phyloP scores from a whole-genome alignment of 495 filamentous ascomycete genomes.

The Bathelium albidoporum region DNA sequence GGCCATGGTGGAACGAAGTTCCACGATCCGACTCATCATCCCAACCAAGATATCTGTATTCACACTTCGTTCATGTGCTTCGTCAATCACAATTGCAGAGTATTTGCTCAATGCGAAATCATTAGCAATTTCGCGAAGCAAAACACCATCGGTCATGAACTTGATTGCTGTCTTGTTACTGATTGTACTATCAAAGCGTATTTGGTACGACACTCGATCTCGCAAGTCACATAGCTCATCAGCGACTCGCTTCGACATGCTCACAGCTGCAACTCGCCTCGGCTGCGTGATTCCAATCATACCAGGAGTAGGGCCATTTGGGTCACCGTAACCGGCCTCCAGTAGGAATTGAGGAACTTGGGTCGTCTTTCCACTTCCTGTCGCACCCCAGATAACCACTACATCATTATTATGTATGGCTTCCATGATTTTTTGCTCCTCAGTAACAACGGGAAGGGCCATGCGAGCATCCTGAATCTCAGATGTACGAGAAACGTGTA shows the following conservation, averaged over 20 bases:
- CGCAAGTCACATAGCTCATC: constrained; percentile 57
- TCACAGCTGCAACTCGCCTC: constrained; percentile 82
- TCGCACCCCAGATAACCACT: constrained; percentile 89
- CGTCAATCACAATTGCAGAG: constrained; percentile 87
- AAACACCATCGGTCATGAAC: constrained; percentile 98
- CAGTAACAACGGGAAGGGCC: constrained; percentile 80
- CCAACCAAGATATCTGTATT: constrained; percentile 97
- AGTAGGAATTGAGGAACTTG: constrained; percentile 94
- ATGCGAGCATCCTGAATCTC: constrained; percentile 69
- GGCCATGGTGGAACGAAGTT: constrained; percentile 56
- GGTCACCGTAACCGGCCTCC: constrained; percentile 84
- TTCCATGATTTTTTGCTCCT: constrained; percentile 98
- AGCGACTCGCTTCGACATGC: constrained; percentile 85
- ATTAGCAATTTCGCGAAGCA: constrained; percentile 80
- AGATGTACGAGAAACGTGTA: constrained; percentile 56
- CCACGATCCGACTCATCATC: constrained; percentile 87
- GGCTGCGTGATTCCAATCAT: constrained; percentile 95
- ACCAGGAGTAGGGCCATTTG: constrained; percentile 65
- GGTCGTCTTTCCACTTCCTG: constrained; percentile 94
- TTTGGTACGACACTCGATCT: constrained; percentile 79
- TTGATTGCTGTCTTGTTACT: constrained; percentile 85
- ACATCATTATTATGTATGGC: constrained; percentile 80
- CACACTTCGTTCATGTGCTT: constrained; percentile 93
- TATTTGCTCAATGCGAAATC: constrained; percentile 91
- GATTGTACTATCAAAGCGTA: constrained; percentile 82